phyloP scores from a whole-genome alignment of 768 basidiomycete species.

The Termitomyces sp. region DNA sequence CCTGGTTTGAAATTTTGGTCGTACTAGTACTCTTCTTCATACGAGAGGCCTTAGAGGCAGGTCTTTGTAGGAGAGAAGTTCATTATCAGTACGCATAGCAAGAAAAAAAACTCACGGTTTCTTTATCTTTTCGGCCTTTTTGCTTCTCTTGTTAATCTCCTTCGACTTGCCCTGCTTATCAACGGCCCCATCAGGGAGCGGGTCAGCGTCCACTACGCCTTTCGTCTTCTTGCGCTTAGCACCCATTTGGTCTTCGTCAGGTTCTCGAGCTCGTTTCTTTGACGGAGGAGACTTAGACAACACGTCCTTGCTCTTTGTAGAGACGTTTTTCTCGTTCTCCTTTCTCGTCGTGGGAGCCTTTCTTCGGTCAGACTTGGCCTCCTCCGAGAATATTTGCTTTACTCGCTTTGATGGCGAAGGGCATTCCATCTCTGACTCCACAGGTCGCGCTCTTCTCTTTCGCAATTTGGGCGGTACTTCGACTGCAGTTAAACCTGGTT shows the following conservation, averaged over 20 bases:
- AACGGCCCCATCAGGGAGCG: neutral
- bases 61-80: no score
- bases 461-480: neutral
- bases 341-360: neutral
- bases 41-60: no score
- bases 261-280: conserved; percentile 11
- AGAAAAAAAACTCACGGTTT: conserved; percentile 7
- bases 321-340: neutral
- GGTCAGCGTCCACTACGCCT: neutral
- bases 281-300: neutral
- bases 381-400: neutral
- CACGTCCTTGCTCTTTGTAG: neutral
- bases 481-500: neutral
- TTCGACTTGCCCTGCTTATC: neutral
- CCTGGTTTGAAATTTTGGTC: neutral
- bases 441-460: conserved; percentile 2
- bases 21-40: no score
- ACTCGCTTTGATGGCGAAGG: neutral
- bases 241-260: neutral
- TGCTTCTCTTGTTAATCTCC: neutral
- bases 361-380: neutral
- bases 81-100: no score
- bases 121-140: conserved; percentile 2
- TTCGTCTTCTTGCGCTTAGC: conserved; percentile 3
- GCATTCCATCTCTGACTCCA: neutral